Conservation (phyloP, 805 yeast genomes). For the Deakozyma indianensis region DNA sequence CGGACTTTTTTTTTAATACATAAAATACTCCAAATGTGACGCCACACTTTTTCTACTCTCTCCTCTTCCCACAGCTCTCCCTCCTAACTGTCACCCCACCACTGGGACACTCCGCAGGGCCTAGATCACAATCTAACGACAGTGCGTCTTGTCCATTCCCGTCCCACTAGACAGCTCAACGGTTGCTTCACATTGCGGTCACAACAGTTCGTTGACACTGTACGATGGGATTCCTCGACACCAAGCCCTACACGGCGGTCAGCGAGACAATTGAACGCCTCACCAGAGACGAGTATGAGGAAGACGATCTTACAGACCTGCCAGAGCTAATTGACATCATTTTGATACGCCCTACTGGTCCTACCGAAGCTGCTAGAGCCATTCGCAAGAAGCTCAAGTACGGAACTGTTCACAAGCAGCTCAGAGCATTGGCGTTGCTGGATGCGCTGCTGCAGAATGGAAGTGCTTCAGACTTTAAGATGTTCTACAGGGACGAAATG, state of each 20-base stretch:
- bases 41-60: too few relatives aligned
- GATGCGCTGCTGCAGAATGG: slow-evolving; percentile 50
- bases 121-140: too few relatives aligned
- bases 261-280: slow-evolving; percentile 25
- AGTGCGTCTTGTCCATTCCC: too few relatives aligned
- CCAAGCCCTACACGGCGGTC: slow-evolving; percentile 31
- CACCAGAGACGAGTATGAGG: slow-evolving; percentile 18
- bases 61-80: too few relatives aligned
- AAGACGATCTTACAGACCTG: slow-evolving; percentile 31
- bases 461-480: slow-evolving; percentile 3
- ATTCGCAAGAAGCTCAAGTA: slow-evolving; percentile 79
- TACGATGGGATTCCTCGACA: slow-evolving; percentile 21
- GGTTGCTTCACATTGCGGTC: too few relatives aligned
- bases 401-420: slow-evolving; percentile 53
- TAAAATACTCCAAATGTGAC: too few relatives aligned
- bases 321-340: slow-evolving; percentile 46
- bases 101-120: too few relatives aligned
- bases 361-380: slow-evolving; percentile 80
- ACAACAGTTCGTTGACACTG: too few relatives aligned
- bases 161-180: too few relatives aligned
- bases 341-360: slow-evolving; percentile 26
- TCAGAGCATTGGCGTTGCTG: slow-evolving; percentile 50
- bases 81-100: too few relatives aligned
- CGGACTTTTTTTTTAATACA: too few relatives aligned
- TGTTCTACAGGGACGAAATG: slow-evolving; percentile 48